Base-by-base conservation (phyloP, 2,329 filamentous ascomycete species). In the Paramyrothecium roridum region DNA sequence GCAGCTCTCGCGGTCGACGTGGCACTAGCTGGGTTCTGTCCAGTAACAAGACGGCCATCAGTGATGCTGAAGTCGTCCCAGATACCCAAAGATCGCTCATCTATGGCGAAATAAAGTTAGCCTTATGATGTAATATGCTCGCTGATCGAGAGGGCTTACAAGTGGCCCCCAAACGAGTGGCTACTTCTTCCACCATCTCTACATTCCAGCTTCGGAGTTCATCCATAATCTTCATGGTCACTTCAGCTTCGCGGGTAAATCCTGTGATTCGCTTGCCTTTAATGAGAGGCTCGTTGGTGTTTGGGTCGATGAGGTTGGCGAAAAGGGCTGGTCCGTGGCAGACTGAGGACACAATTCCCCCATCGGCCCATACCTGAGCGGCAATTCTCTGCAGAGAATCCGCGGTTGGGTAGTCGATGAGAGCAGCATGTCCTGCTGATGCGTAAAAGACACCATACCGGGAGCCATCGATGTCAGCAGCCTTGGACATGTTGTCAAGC, bases 401-500 rank as follows among this genome's bases (percentile, higher is more conserved):
- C 6, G 77, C 75, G 30, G 66, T 68, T 6, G 77, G 76, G 58
- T 78, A 79, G 60, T 80, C 76, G 52, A 79, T 73, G 50, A 79
- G 59, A 2, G 75, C 68, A 1, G 77, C 77, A 54, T 79, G 76
- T 17, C 75, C 75, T 1, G 74, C 75, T 8, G 54, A 54, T 4
- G 46, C 46, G 21, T 48, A 48, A 20, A 48, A 48, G 46, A 48
- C 46, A 21, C 54, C 54, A 23, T 56, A 68, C n/a, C 56, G 37
- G 26, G 52, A 57, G 8, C 48, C 60, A 45, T 75, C 69, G 8
- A 63, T 34, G 2, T 63, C 61, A 13, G 56, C 54, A 2, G 76
- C 69, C 55, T 71, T 74, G 51, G 67, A 58, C 61, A 78, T 67
- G 37, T 70, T 68, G 60, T 79, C 76, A 11, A 79, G 65, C 62